These are phyloP conservation scores for Hygrocybe punicea DNA, from an alignment of 768 basidiomycete genomes.

Conservation along the genomic window DNA sequence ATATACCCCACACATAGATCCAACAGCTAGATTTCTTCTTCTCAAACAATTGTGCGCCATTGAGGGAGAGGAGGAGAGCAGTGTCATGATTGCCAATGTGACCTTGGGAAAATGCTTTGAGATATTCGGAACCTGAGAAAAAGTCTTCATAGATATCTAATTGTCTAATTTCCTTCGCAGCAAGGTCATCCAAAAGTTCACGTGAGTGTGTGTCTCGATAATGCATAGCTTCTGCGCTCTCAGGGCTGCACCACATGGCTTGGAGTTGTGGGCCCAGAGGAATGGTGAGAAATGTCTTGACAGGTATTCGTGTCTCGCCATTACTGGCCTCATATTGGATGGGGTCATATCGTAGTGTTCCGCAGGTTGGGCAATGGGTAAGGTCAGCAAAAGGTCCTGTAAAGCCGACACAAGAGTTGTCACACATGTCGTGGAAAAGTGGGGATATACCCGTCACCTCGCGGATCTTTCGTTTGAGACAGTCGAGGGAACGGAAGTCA, in stretches of 20 bases:
- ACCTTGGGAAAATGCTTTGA: no score
- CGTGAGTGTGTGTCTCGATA: conserved; percentile 20
- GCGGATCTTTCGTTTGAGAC: conserved; percentile 26
- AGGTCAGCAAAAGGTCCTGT: conserved; percentile 34
- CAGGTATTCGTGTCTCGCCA: not conserved
- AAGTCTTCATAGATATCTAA: no score
- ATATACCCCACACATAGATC: conserved; percentile 38
- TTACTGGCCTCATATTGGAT: not conserved
- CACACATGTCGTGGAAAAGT: conserved; percentile 41
- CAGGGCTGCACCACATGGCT: conserved; percentile 25
- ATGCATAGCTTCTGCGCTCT: conserved; percentile 22
- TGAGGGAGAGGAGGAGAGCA: no score
- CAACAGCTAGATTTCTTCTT: conserved; percentile 41
- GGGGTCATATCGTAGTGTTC: conserved; percentile 27
- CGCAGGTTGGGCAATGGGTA: conserved; percentile 32
- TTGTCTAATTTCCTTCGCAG: no score
- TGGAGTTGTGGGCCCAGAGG: conserved; percentile 24
- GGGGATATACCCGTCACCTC: conserved; percentile 35
- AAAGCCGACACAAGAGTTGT: conserved; percentile 39
- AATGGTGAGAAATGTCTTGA: no score
- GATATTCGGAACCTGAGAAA: no score
- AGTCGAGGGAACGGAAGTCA: conserved; percentile 29
- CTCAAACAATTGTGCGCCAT: conserved; percentile 23
- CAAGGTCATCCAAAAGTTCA: no score
- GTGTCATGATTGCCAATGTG: no score